phyloP scores from a whole-genome alignment of 306 rosid species.

The Mimosa bimucronata region DNA sequence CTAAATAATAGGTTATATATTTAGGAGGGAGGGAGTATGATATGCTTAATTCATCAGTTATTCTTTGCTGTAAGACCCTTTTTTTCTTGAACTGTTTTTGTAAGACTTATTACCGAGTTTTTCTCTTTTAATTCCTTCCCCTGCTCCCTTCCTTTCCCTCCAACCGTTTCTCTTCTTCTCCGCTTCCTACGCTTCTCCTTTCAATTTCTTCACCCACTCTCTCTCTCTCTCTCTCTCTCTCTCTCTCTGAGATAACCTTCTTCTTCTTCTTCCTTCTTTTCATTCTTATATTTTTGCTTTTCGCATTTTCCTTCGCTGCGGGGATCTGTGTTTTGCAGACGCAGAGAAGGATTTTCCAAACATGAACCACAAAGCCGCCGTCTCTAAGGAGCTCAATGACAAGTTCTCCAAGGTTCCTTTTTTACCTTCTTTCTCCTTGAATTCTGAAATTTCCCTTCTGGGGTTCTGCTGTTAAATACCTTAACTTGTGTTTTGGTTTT shows the following conservation, averaged over 20 bases:
- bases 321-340: conserved; percentile 5
- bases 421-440: neutral
- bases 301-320: conserved; percentile 31
- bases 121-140: conserved; percentile 17
- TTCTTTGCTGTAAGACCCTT: no score
- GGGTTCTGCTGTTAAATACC: neutral
- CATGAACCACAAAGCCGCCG: conserved; percentile 79
- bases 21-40: no score
- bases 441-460: neutral
- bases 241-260: neutral
- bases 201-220: conserved; percentile 41
- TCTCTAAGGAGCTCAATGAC: conserved; percentile 87
- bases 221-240: neutral
- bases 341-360: conserved; percentile 43
- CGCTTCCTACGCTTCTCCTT: conserved; percentile 46
- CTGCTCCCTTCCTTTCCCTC: neutral
- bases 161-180: conserved; percentile 37
- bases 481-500: neutral
- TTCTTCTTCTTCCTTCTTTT: neutral
- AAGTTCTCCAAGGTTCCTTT: conserved; percentile 65
- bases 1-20: no score
- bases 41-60: no score
- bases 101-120: conserved; percentile 24
- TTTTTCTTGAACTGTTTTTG: no score
- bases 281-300: neutral